Base-by-base conservation (phyloP, 2,329 filamentous ascomycete species). In the Coniella vitis region DNA sequence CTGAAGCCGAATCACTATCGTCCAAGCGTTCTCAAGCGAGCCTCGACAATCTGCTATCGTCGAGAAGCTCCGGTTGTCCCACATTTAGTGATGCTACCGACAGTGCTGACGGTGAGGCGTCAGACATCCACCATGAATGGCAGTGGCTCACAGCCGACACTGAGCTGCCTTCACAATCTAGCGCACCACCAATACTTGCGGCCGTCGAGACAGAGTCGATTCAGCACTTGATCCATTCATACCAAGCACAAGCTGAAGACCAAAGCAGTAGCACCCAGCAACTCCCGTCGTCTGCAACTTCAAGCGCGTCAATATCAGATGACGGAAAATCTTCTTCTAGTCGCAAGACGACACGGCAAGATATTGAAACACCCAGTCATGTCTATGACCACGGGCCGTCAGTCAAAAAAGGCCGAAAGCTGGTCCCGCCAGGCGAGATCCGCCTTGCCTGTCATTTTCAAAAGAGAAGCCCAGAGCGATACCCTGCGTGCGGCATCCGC, bases 371-470 rank as follows among this genome's bases (percentile, higher is more conserved):
- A 10, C n/a, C 40, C 7, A 14, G 4, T 20, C 16, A 34, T 7
- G 14, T n/a, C 4, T 25, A 42, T 9, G 38, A 21, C 14, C 38
- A 41, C 29, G 31, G n/a, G 29, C 45, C 38, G 20, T 8, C 12
- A 20, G n/a, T 31, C n/a, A 37, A 42, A 12, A 41, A 47, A 21
- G 4, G 38, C 3, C 29, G 25, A 36, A 41, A 47, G 17, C 9
- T 36, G 14, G n/a, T 37, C 2, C n/a, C 5, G 5, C 38, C 38
- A 4, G 45, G 32, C 17, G 14, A 41, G 17, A 17, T 12, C 1
- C 29, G 21, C 12, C 20, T 41, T 29, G 45, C 45, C 12, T 47
- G 45, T 17, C 45, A 41, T 20, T 47, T 47, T 12, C 45, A 47
- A 20, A 47, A 47, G 16, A 36, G 13, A 21, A 29, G 41, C 7